Evolutionary conservation across 2,329 filamentous ascomycete species (phyloP), one percentile per base, ranked within the genome.

Genomic region (Cercospora beticola): DNA sequence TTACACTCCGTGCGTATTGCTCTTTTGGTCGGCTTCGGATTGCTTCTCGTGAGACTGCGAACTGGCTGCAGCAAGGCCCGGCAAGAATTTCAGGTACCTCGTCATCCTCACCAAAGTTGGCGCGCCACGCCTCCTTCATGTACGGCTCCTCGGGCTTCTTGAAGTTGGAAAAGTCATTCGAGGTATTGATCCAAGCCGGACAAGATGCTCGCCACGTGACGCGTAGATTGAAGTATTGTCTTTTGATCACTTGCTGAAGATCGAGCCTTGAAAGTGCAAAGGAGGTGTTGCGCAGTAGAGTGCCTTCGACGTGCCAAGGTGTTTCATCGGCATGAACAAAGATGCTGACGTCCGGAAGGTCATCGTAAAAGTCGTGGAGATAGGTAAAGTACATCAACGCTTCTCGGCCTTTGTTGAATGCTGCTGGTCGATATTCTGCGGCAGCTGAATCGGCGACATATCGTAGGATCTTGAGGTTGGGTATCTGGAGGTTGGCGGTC

Each of bases 301-400:
- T 61, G 4, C 56, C 62, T 30, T 70, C 70, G 12, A 70, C 57
- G 40, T 71, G 70, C 70, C 70, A 71, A 12, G 65, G 59, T n/a
- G 31, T 64, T 18, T 68, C 68, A 40, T 68, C 61, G 23, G 86
- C 82, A 74, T 90, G 88, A 76, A 87, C 83, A 78, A 90, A 88
- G 71, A 89, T 84, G 31, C 82, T 81, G 69, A 89, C 82, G 62
- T 88, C 86, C 2, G 86, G 83, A 4, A 89, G 82, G 4, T 81
- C 74, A 72, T 89, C 82, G 78, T 90, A 89, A 76, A 85, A 83
- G 74, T 88, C 86, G 73, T 87, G 83, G 71, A 89, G 83, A 77
- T 87, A 89, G 30, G 83, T 86, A 40, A 88, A 81, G 75, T 89
- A 89, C 8, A 87, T 83, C 78, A 87, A 85, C 36, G 86, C 87